A percentile compares a stretch with the other conserved stretches of the same genome.
These are phyloP conservation scores for Curvularia sp. DNA, from an alignment of 2,329 filamentous ascomycete genomes.

Conservation along the genomic window DNA sequence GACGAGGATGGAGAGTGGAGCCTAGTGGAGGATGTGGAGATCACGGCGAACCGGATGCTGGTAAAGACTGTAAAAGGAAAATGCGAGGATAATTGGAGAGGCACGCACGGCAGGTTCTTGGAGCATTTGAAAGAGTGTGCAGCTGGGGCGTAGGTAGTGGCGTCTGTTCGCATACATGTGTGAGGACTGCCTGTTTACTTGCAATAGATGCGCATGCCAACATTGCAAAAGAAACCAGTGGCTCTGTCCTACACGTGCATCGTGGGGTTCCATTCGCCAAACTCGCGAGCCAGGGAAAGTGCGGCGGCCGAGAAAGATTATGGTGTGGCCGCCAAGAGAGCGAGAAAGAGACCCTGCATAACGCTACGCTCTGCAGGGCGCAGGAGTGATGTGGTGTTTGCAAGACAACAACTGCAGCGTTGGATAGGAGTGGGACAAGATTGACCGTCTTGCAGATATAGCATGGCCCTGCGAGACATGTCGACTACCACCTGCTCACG, in stretches of 20 bases:
- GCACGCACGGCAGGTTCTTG: slow-evolving; percentile 43
- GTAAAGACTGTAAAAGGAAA: slow-evolving; percentile 48
- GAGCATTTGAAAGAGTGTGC: slow-evolving; percentile 28
- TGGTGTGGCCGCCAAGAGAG: slow-evolving; percentile 13
- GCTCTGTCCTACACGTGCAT: not conserved
- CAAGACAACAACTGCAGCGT: not conserved
- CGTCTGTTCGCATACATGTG: not conserved
- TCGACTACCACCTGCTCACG: slow-evolving; percentile 17
- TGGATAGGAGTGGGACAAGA: not conserved
- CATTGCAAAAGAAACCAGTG: not conserved
- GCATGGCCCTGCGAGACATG: not conserved
- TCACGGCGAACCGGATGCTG: slow-evolving; percentile 43
- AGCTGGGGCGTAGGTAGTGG: not conserved
- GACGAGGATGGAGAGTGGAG: slow-evolving; percentile 38
- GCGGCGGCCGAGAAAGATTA: not conserved
- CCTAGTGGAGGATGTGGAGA: slow-evolving; percentile 49
- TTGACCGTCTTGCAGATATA: not conserved
- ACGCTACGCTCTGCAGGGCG: slow-evolving; percentile 14
- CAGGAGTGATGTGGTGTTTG: slow-evolving; percentile 19
- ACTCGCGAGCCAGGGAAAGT: not conserved
- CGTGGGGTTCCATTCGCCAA: not conserved
- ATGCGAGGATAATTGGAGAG: slow-evolving; percentile 48
- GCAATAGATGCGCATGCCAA: not conserved
- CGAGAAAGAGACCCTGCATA: slow-evolving; percentile 41
- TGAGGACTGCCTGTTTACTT: not conserved